Evolutionary conservation across 2,329 filamentous ascomycete species (phyloP).

Genomic region (Didymella glomerata): DNA sequence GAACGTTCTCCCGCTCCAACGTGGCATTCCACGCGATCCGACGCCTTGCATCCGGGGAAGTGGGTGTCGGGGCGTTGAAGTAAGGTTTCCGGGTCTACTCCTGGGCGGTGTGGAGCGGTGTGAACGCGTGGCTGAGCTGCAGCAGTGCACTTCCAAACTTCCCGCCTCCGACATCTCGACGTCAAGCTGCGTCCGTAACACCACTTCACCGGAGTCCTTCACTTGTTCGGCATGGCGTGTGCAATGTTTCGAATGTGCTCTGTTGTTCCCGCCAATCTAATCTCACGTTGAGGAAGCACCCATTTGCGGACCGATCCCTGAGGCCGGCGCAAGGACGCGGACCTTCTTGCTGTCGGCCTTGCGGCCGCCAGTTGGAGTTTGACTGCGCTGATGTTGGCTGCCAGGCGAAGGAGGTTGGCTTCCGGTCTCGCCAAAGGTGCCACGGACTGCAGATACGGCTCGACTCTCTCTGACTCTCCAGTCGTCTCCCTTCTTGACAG

Average conservation of each 20-base stretch:
- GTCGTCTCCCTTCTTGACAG: constrained; percentile 52
- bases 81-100: constrained; percentile 7
- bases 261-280: neutral
- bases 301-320: constrained; percentile 23
- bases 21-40: constrained; percentile 10
- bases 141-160: neutral
- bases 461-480: constrained; percentile 55
- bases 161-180: neutral
- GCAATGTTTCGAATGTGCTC: neutral
- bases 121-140: constrained; percentile 16
- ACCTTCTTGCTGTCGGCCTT: constrained; percentile 43
- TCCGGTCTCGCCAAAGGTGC: constrained; percentile 38
- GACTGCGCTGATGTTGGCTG: constrained; percentile 25
- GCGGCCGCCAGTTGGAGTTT: constrained; percentile 12
- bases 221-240: neutral
- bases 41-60: constrained; percentile 16
- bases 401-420: constrained; percentile 19
- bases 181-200: neutral
- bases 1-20: constrained; percentile 8
- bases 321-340: constrained; percentile 37
- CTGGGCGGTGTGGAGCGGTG: constrained; percentile 22
- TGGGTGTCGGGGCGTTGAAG: constrained; percentile 11
- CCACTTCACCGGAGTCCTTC: neutral
- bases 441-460: constrained; percentile 53
- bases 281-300: constrained; percentile 2